A percentile compares a stretch with the other conserved stretches of the same genome.
Evolutionary conservation across 805 yeast species (phyloP).

Genomic region (Candida pseudoglaebosa): DNA sequence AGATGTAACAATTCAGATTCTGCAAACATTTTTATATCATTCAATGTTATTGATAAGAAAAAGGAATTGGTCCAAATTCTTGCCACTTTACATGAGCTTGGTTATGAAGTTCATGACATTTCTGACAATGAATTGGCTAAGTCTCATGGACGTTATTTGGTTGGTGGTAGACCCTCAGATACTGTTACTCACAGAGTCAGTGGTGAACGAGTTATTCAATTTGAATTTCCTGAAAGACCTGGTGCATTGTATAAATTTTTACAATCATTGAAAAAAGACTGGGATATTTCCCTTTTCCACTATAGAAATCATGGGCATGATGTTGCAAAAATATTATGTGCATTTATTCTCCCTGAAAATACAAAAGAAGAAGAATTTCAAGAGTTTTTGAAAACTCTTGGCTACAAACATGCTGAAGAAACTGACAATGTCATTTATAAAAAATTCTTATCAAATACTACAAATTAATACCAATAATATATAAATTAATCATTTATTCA

Average conservation of each 20-base stretch:
- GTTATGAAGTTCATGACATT: constrained; percentile 66
- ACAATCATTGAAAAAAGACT: constrained; percentile 61
- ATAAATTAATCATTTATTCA: not conserved
- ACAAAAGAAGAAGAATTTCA: constrained; percentile 62
- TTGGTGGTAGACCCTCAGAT: constrained; percentile 70
- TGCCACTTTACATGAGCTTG: constrained; percentile 61
- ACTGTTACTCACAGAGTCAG: constrained; percentile 40
- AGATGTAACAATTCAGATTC: constrained; percentile 53
- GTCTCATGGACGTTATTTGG: constrained; percentile 91
- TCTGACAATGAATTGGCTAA: constrained; percentile 94
- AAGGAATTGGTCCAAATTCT: constrained; percentile 67
- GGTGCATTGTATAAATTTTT: constrained; percentile 87
- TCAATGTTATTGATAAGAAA: constrained; percentile 73
- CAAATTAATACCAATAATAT: not conserved
- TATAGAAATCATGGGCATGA: constrained; percentile 97
- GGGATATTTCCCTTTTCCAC: constrained; percentile 95
- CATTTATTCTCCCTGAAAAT: constrained; percentile 73
- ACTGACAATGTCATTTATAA: constrained; percentile 83
- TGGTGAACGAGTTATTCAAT: constrained; percentile 74
- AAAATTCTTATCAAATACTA: constrained; percentile 50
- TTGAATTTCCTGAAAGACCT: constrained; percentile 97
- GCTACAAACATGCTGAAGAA: constrained; percentile 77
- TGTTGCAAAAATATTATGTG: constrained; percentile 88
- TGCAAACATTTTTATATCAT: constrained; percentile 86
- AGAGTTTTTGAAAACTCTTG: constrained; percentile 63